Base-by-base conservation (phyloP, 768 basidiomycete genomes). In the Macrolepiota fuliginosa region DNA sequence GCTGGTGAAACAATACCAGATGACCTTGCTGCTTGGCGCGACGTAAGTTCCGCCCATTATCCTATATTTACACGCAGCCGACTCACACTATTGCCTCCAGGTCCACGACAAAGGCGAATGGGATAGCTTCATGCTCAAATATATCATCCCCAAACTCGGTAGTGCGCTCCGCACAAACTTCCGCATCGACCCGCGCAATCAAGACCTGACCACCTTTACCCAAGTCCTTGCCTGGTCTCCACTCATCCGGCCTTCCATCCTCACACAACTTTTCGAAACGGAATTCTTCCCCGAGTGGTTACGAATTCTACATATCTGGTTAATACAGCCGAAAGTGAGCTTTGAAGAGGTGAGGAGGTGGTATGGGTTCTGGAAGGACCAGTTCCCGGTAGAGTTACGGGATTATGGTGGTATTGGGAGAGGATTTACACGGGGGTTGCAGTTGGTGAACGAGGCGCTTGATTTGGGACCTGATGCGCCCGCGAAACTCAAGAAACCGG, bases 211-310 rank as follows among this genome's bases (percentile, higher is more conserved):
- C 24, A 91, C 95, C 0, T 79, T 99, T 50, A 78, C 88, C 19
- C 79, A 80, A 56, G 91, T 94, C 17, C 78, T 98, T 47, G 78
- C 79, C 1, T 99, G 97, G 97, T 78, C 81, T 11, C 71, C 77
- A 35, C 79, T 92, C 58, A 79, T 98, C 37, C 88, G 92, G 7
- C 74, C 85, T 0, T 87, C 90, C 3, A 83, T 96, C 63, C 82
- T 97, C 68, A 81, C 87, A 1, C 92, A 95, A 69, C 77, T 99
- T 12, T 76, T 99, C 64, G 92, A 96, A 71, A 82, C 83, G 4
- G 94, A 94, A 68, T 96, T 98, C 79, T 98, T 98, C 83, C 92
- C 94, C 3, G 96, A 97, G 71, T 99, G 96, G 95, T 80, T 98
- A 62, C 90, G 94, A 53, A 87, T 92, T 22, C 78, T 99, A 24